Evolutionary conservation across 2,329 filamentous ascomycete species (phyloP).

Genomic region (Xylariomycetidae sp.): DNA sequence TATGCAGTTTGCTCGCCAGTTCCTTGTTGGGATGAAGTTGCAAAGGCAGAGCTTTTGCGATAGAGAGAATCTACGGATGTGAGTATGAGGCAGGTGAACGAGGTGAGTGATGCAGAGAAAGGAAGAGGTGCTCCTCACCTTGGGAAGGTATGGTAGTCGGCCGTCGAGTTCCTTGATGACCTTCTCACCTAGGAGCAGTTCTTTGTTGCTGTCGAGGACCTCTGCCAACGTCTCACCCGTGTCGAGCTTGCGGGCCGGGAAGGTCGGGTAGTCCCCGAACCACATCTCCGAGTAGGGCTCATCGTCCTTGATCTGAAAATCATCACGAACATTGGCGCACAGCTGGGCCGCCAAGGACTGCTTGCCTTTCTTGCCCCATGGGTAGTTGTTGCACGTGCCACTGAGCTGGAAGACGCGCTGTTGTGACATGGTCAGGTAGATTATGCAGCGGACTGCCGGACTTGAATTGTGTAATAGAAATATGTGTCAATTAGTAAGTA

Average conservation of each 20-base stretch:
- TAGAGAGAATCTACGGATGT: constrained; percentile 60
- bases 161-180: constrained; percentile 57
- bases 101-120: too few species aligned
- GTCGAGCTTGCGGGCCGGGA: constrained; percentile 59
- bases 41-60: constrained; percentile 68
- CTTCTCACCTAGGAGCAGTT: constrained; percentile 58
- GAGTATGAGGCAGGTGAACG: too few species aligned
- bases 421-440: constrained; percentile 13
- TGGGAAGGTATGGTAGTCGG: constrained; percentile 69
- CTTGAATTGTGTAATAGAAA: too few species aligned
- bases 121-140: too few species aligned
- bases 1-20: constrained; percentile 59
- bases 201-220: constrained; percentile 56
- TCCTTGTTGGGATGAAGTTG: constrained; percentile 71
- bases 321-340: constrained; percentile 58
- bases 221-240: constrained; percentile 62
- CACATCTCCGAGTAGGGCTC: constrained; percentile 64
- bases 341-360: constrained; percentile 62
- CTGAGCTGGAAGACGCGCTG: constrained; percentile 40
- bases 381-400: constrained; percentile 54
- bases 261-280: constrained; percentile 72
- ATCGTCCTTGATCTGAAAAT: constrained; percentile 60
- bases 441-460: neutral
- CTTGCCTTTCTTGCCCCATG: constrained; percentile 66
- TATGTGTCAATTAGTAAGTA: too few species aligned